Conservation (phyloP, 2,329 filamentous ascomycete genomes). For the Drechslera avenae region DNA sequence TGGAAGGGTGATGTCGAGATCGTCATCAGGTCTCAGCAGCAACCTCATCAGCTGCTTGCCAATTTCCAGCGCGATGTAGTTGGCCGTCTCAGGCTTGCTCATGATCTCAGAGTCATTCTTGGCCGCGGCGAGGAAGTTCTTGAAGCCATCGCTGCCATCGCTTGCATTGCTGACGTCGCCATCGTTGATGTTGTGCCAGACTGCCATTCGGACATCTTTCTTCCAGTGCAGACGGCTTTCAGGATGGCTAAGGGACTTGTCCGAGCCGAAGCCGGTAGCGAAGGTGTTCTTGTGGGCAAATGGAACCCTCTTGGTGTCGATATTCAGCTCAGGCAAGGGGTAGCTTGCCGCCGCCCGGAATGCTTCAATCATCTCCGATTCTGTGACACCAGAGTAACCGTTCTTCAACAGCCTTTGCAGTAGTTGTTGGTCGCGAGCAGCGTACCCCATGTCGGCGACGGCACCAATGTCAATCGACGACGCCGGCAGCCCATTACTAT, state of each 20-base stretch:
- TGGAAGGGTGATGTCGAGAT: constrained; percentile 18
- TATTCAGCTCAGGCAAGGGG: too few species aligned
- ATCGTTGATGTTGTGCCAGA: constrained; percentile 26
- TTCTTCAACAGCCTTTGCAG: too few species aligned
- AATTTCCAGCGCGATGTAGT: constrained; percentile 26
- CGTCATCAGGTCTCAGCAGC: constrained; percentile 24
- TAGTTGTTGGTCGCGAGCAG: constrained; percentile 17
- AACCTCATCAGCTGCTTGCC: constrained; percentile 23
- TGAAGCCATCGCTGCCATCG: constrained; percentile 9
- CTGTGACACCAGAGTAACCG: too few species aligned
- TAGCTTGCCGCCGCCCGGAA: too few species aligned
- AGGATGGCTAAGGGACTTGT: constrained; percentile 22
- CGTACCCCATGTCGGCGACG: constrained; percentile 50
- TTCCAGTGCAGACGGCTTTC: constrained; percentile 24
- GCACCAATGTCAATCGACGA: constrained; percentile 57
- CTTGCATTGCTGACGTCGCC: not conserved
- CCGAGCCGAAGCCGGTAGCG: too few species aligned
- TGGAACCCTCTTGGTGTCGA: too few species aligned
- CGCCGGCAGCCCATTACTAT: constrained; percentile 41
- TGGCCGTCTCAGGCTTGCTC: constrained; percentile 1
- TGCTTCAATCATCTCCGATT: not conserved
- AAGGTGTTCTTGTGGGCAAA: too few species aligned
- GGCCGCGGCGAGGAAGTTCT: constrained; percentile 12
- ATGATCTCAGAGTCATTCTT: constrained; percentile 18
- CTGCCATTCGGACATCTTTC: constrained; percentile 28